Evolutionary conservation across 768 basidiomycete species (phyloP).

Genomic region (Pleurotus eryngii): DNA sequence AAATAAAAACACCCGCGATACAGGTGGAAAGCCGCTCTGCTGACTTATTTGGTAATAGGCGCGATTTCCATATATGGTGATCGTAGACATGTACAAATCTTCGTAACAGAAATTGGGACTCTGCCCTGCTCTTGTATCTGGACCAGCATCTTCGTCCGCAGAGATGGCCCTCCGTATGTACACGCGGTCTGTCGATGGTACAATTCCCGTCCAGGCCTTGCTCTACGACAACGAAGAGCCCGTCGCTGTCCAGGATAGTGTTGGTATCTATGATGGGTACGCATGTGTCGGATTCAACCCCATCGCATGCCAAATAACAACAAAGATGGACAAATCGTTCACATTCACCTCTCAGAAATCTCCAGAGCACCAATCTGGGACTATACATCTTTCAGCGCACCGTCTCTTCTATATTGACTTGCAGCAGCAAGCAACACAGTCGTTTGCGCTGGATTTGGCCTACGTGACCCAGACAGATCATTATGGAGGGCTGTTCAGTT

Average conservation of each 20-base stretch:
- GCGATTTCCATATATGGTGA: too few species aligned
- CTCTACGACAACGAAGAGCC: slow-evolving; percentile 81
- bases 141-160: too few species aligned
- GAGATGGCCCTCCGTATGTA: slow-evolving; percentile 55
- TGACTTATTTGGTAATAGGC: too few species aligned
- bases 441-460: slow-evolving; percentile 66
- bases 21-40: too few species aligned
- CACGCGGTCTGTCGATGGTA: slow-evolving; percentile 61
- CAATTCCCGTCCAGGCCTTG: slow-evolving; percentile 73
- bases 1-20: too few species aligned
- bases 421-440: slow-evolving; percentile 44
- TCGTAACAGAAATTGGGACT: too few species aligned
- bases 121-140: too few species aligned
- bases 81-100: too few species aligned
- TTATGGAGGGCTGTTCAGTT: slow-evolving; percentile 88
- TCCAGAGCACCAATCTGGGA: slow-evolving; percentile 72
- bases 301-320: not conserved
- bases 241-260: slow-evolving; percentile 66
- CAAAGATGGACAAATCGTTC: slow-evolving; percentile 10
- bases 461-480: slow-evolving; percentile 75
- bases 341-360: slow-evolving; percentile 74
- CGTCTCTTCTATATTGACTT: slow-evolving; percentile 79
- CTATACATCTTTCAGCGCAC: slow-evolving; percentile 72
- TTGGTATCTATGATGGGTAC: slow-evolving; percentile 93
- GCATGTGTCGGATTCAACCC: slow-evolving; percentile 17